A percentile compares a stretch with the other conserved stretches of the same genome.
Conservation (phyloP, 192 early-diverging fungal genomes). For the Coemansia sp. region DNA sequence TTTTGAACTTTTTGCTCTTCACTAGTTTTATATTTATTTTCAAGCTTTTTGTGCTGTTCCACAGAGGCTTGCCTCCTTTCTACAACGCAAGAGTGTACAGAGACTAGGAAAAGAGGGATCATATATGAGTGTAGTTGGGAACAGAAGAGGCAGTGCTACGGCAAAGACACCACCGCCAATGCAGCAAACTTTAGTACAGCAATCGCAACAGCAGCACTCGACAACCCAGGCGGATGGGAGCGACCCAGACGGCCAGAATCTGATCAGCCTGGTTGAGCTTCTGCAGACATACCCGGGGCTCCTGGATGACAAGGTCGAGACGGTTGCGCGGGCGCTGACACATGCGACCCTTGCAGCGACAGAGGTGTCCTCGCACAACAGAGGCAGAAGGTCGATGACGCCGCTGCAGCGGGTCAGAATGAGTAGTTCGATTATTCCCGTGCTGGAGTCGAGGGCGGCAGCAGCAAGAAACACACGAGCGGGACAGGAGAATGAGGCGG, state of each 20-base stretch:
- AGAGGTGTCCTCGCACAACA: constrained; percentile 10
- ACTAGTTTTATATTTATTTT: background rate
- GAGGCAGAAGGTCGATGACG: constrained; percentile 5
- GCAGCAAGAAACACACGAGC: background rate
- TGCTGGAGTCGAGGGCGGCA: constrained; percentile 2
- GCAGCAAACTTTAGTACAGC: background rate
- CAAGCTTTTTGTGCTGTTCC: background rate
- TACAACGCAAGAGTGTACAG: background rate
- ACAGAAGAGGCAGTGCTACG: background rate
- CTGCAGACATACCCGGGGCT: constrained; percentile 44
- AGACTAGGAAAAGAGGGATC: background rate
- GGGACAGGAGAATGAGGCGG: background rate
- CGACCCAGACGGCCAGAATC: background rate
- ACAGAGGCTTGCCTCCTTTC: background rate
- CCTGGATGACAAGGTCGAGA: constrained; percentile 34
- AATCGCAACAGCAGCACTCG: background rate
- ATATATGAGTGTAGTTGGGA: background rate
- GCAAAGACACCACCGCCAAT: background rate
- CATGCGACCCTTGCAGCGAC: constrained; percentile 43
- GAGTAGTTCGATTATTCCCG: constrained; percentile 14
- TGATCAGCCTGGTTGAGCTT: constrained; percentile 30
- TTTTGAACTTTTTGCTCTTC: background rate
- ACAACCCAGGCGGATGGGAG: background rate
- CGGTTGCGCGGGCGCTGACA: constrained; percentile 39
- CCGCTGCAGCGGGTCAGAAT: constrained; percentile 35